Base-by-base conservation (phyloP, 2,329 filamentous ascomycete genomes). In the Xylariales sp. region DNA sequence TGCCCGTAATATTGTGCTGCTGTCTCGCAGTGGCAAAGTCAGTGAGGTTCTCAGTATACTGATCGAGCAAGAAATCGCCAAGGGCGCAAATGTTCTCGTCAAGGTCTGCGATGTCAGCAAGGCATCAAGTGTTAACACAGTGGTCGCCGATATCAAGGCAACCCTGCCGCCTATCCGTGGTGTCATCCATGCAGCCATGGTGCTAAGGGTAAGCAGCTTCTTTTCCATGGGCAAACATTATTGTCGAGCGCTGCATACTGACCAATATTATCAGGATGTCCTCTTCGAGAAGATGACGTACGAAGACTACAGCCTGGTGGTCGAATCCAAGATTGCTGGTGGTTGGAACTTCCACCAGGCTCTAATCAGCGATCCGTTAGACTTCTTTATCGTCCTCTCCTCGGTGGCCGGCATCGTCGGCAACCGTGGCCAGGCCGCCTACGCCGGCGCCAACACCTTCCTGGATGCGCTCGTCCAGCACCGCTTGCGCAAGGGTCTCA, bases 321-420 rank as follows among this genome's bases (percentile, higher is more conserved):
- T 73, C 23, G 57, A 63, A 24, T 67, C 70, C 45, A 80, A 78
- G 50, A 67, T 74, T 0, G 56, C 66, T 5, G 74, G 71, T 6
- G 69, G 68, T 2, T 72, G 68, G 65, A 78, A 78, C 50, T 61
- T 77, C 31, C 72, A 78, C 49, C 57, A 65, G n/a, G 63, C 63
- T 1, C 58, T 74, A 2, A 42, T 53, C 13, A 47, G 53, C 16
- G 46, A 55, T 1, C 52, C 56, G 0, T 58, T 74, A 2, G 70
- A 75, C 51, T 76, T 39, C 42, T 78, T 78, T 52, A 56, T 74
- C 24, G 60, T 67, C 15, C 64, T 74, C 12, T 77, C 74, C 0
- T 72, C 71, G 3, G 64, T 67, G 0, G 66, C 70, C 4, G 65
- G 71, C 13, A 60, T 70, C 3, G 67, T 76, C 11, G 74, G 72